Evolutionary conservation across 2,329 filamentous ascomycete genomes (phyloP).

Genomic region (Anthostomella pinea): DNA sequence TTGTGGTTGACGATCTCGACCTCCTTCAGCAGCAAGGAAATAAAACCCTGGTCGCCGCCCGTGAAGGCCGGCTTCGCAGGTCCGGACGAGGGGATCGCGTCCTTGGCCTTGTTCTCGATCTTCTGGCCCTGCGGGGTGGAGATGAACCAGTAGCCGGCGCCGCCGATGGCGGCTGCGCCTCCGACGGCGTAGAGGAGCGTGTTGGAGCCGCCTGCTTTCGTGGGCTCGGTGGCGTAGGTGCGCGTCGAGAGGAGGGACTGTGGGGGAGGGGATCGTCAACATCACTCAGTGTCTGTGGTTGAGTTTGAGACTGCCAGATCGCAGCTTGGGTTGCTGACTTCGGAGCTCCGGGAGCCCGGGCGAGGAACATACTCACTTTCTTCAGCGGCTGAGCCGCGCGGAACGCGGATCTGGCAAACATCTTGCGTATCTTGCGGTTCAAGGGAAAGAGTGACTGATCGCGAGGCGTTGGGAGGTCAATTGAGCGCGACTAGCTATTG

Average conservation of each 20-base stretch:
- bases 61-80: conserved; percentile 57
- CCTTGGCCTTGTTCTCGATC: conserved; percentile 52
- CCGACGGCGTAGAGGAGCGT: conserved; percentile 60
- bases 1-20: conserved; percentile 86
- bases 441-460: not conserved
- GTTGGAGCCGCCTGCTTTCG: conserved; percentile 57
- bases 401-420: conserved; percentile 58
- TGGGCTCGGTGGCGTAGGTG: conserved; percentile 65
- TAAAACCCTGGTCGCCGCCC: conserved; percentile 86
- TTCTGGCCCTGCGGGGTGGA: conserved; percentile 50
- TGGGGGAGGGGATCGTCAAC: conserved; percentile 12
- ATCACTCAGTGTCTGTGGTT: not conserved
- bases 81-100: no score
- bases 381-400: conserved; percentile 53
- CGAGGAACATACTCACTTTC: conserved; percentile 43
- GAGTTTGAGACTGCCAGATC: not conserved
- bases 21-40: conserved; percentile 75
- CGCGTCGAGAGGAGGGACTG: conserved; percentile 27
- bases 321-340: conserved; percentile 10
- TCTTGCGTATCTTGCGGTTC: conserved; percentile 32
- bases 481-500: no score
- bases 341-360: conserved; percentile 12
- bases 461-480: conserved; percentile 6
- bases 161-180: conserved; percentile 57
- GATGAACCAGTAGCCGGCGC: conserved; percentile 56